These are phyloP conservation scores for Alopecurus myosuroides DNA, from an alignment of 176 grass and related monocot genomes.

Conservation along the genomic window DNA sequence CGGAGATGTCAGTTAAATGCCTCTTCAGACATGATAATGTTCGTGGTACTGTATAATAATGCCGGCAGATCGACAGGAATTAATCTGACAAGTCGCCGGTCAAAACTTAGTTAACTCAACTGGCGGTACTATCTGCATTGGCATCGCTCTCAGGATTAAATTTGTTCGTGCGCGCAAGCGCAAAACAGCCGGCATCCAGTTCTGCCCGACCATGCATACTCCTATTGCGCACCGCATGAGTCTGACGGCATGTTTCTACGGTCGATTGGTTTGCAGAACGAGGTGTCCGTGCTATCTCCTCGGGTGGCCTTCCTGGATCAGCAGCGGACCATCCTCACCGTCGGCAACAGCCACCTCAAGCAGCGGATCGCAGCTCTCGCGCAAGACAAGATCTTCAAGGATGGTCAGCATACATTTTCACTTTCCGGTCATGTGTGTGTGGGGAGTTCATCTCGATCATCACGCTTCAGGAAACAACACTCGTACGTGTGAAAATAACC, in stretches of 20 bases:
- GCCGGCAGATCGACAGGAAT: neutral
- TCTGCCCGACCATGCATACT: too few species aligned
- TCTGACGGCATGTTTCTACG: neutral
- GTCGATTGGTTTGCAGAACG: conserved; percentile 38
- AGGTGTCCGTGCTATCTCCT: conserved; percentile 83
- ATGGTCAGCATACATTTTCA: too few species aligned
- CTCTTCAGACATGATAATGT: neutral
- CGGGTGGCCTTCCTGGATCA: conserved; percentile 87
- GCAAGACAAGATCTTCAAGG: conserved; percentile 96
- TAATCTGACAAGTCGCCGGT: neutral
- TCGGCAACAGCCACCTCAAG: conserved; percentile 98
- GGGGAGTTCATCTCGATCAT: too few species aligned
- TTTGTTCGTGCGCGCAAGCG: too few species aligned
- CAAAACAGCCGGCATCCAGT: too few species aligned
- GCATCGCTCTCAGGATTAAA: neutral
- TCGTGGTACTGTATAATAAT: neutral
- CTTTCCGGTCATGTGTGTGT: too few species aligned
- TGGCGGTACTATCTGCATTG: neutral
- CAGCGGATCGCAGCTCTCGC: conserved; percentile 93
- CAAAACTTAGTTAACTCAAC: neutral
- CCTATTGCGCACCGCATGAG: too few species aligned
- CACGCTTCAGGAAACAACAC: neutral
- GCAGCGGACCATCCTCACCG: conserved; percentile 81
- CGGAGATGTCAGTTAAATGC: neutral
- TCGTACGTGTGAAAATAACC: neutral